Evolutionary conservation across 2,329 filamentous ascomycete genomes (phyloP).

Genomic region (Elsinoe arachidis): DNA sequence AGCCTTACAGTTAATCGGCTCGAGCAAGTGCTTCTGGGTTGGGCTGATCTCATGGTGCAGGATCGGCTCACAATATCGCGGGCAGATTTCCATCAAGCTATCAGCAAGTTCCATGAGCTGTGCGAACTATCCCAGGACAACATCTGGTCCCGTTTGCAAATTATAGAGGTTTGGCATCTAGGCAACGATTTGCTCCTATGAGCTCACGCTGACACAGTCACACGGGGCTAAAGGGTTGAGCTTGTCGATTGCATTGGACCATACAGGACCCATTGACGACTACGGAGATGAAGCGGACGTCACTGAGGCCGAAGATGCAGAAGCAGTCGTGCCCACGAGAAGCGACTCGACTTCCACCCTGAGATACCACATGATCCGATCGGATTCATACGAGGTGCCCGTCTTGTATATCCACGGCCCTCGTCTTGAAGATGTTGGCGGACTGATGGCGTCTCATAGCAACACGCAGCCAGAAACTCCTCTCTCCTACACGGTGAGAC

Average conservation of each 20-base stretch:
- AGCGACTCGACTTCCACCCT: neutral
- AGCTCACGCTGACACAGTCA: neutral
- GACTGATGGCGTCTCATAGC: neutral
- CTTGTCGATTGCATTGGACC: no score
- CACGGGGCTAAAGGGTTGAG: neutral
- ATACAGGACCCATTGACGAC: no score
- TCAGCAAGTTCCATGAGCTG: neutral
- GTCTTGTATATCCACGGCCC: constrained; percentile 32
- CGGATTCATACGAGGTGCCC: constrained; percentile 37
- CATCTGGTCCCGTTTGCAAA: neutral
- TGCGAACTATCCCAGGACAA: neutral
- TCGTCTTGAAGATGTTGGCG: neutral
- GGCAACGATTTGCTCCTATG: neutral
- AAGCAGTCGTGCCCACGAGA: neutral
- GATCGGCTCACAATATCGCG: neutral
- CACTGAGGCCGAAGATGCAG: neutral
- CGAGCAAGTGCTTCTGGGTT: neutral
- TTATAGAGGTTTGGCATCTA: neutral
- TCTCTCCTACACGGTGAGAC: neutral
- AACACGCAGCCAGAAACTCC: neutral
- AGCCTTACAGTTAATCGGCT: no score
- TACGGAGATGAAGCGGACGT: neutral
- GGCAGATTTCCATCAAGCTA: neutral
- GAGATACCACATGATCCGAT: constrained; percentile 33
- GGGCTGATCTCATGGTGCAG: neutral